phyloP scores from a whole-genome alignment of 495 filamentous ascomycete genomes.

The Chaetomidium leptoderma region DNA sequence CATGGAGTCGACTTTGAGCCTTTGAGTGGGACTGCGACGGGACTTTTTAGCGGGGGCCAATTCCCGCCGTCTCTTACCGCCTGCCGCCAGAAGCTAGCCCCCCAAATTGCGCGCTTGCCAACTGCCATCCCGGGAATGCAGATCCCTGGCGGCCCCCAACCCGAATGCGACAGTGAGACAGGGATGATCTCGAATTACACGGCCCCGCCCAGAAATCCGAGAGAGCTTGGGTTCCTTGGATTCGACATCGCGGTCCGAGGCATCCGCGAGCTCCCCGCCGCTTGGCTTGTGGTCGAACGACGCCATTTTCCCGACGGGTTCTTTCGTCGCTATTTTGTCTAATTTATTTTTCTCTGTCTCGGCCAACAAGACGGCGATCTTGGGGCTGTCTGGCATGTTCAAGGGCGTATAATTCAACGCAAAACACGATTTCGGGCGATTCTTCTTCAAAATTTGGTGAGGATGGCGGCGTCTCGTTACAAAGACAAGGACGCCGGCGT shows the following conservation, averaged over 20 bases:
- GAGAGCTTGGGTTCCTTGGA: not conserved
- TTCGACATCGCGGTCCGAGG: constrained; percentile 12
- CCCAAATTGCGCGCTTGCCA: no score
- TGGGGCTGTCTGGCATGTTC: not conserved
- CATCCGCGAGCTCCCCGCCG: constrained; percentile 5
- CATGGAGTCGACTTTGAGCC: not conserved
- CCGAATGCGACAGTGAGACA: not conserved
- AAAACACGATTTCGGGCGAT: not conserved
- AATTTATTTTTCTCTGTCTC: constrained; percentile 5
- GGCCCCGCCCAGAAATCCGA: no score
- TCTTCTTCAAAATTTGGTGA: not conserved
- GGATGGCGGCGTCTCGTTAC: constrained; percentile 56
- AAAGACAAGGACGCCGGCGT: constrained; percentile 75
- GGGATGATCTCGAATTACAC: constrained; percentile 3
- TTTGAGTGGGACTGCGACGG: constrained; percentile 10
- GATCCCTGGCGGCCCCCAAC: no score
- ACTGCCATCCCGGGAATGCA: no score
- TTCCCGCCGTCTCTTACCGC: no score
- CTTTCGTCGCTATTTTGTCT: not conserved
- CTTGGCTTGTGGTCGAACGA: not conserved
- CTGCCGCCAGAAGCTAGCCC: no score
- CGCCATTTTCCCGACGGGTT: not conserved
- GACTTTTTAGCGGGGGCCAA: constrained; percentile 34
- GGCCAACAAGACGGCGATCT: not conserved
- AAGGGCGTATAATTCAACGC: not conserved